phyloP scores from a whole-genome alignment of 225 moss, liverwort and hornwort species.

The Pleurozium schreberi region DNA sequence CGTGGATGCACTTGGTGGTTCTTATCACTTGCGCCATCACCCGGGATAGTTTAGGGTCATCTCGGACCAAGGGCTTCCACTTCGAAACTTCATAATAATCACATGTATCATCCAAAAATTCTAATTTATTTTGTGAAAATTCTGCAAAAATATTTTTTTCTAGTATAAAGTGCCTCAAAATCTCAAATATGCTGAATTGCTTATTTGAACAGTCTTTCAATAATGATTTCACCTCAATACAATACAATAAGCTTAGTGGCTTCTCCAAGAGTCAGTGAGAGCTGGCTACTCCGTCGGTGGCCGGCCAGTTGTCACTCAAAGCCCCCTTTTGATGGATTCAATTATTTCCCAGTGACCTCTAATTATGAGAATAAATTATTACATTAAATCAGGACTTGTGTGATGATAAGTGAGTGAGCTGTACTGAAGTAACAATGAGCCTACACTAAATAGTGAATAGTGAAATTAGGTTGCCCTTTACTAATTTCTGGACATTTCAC shows the following conservation, averaged over 20 bases:
- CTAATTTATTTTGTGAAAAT: no score
- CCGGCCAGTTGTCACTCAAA: not conserved
- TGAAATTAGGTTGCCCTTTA: no score
- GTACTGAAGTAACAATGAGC: not conserved
- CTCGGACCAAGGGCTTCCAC: no score
- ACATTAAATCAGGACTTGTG: not conserved
- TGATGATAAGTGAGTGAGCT: not conserved
- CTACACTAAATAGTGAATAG: no score
- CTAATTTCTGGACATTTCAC: no score
- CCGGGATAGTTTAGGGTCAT: no score
- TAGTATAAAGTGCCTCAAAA: not conserved
- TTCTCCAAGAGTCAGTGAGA: not conserved
- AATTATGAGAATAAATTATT: not conserved
- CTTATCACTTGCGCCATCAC: no score
- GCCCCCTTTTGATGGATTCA: not conserved
- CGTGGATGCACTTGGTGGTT: no score
- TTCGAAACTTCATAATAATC: not conserved
- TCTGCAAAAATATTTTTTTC: no score
- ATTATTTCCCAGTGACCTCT: not conserved
- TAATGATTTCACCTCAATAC: not conserved
- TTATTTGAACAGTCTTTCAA: not conserved
- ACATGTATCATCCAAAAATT: no score
- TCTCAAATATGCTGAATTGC: not conserved
- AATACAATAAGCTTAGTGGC: no score
- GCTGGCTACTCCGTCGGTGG: not conserved